Evolutionary conservation across 176 grass and related monocot species (phyloP).

Genomic region (Canna indica): DNA sequence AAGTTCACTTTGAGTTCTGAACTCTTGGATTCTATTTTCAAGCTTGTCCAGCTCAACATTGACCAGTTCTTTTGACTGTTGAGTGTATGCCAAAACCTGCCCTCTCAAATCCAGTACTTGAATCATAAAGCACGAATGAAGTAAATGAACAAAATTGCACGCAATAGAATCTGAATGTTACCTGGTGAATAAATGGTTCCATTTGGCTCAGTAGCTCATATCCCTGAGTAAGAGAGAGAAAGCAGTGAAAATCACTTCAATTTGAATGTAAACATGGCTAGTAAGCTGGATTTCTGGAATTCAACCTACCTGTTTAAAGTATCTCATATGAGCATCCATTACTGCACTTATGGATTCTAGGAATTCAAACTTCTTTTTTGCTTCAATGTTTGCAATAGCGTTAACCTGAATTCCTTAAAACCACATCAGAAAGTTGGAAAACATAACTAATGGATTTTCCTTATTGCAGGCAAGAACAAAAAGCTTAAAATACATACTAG

Average conservation of each 20-base stretch:
- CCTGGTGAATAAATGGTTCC: conserved; percentile 98
- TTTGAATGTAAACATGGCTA: conserved; percentile 12
- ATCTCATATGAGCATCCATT: conserved; percentile 99
- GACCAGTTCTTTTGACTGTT: conserved; percentile 93
- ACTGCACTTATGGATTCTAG: conserved; percentile 96
- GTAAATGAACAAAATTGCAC: background rate
- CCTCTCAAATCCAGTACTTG: conserved; percentile 2
- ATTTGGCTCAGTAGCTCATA: conserved; percentile 84
- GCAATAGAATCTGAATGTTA: conserved; percentile 17
- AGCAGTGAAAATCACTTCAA: conserved; percentile 25
- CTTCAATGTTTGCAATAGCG: conserved; percentile 70
- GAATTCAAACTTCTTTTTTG: conserved; percentile 96
- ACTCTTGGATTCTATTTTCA: conserved; percentile 92
- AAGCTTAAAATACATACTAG: conserved; percentile 56
- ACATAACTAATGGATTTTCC: conserved; percentile 20
- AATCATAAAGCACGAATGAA: conserved; percentile 8
- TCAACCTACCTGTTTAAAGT: conserved; percentile 82
- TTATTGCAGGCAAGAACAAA: conserved; percentile 16
- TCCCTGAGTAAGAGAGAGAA: conserved; percentile 50
- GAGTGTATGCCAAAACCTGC: conserved; percentile 94
- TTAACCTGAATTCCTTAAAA: conserved; percentile 78
- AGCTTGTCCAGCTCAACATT: conserved; percentile 78
- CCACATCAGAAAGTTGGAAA: conserved; percentile 18
- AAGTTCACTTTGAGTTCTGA: conserved; percentile 83
- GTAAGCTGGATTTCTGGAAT: conserved; percentile 6